A percentile compares a stretch with the other conserved stretches of the same genome.
Conservation (phyloP, 2,329 filamentous ascomycete species). For the Endocalyx cinctus region DNA sequence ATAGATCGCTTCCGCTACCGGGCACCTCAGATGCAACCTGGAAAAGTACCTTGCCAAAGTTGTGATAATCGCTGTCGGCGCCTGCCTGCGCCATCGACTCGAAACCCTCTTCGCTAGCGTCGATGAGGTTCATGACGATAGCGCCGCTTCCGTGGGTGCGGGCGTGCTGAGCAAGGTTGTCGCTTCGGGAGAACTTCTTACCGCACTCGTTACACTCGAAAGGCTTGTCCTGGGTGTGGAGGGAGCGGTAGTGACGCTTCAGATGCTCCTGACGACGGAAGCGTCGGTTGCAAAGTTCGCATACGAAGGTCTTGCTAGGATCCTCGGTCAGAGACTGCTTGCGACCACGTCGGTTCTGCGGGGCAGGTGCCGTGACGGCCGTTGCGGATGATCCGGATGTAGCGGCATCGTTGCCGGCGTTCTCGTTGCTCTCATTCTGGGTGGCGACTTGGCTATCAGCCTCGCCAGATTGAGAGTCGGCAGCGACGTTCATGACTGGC, state of each 20-base stretch:
- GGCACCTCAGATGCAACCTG: slow-evolving; percentile 72
- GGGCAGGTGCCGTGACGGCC: slow-evolving; percentile 43
- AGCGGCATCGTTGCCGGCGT: slow-evolving; percentile 32
- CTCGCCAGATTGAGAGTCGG: slow-evolving; percentile 30
- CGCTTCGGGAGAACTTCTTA: slow-evolving; percentile 97
- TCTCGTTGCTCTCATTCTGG: slow-evolving; percentile 31
- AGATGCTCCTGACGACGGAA: slow-evolving; percentile 98
- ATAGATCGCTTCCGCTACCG: slow-evolving; percentile 57
- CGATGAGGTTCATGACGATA: slow-evolving; percentile 84
- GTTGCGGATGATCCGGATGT: slow-evolving; percentile 39
- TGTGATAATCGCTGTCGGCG: slow-evolving; percentile 62
- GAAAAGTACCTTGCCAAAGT: slow-evolving; percentile 74
- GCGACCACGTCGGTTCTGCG: slow-evolving; percentile 85
- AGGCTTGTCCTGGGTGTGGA: slow-evolving; percentile 97
- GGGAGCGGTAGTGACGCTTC: slow-evolving; percentile 96
- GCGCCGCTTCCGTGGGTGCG: slow-evolving; percentile 88
- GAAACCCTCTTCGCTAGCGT: slow-evolving; percentile 55
- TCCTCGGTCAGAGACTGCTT: slow-evolving; percentile 98
- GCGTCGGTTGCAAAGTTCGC: slow-evolving; percentile 90
- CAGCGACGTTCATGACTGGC: slow-evolving; percentile 41
- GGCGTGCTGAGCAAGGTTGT: slow-evolving; percentile 95
- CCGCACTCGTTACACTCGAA: slow-evolving; percentile 97
- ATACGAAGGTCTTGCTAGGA: slow-evolving; percentile 96
- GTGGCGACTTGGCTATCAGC: slow-evolving; percentile 26
- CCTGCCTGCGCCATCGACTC: slow-evolving; percentile 41